Evolutionary conservation across 805 yeast genomes (phyloP).

Genomic region (Starmerella roubikii): DNA sequence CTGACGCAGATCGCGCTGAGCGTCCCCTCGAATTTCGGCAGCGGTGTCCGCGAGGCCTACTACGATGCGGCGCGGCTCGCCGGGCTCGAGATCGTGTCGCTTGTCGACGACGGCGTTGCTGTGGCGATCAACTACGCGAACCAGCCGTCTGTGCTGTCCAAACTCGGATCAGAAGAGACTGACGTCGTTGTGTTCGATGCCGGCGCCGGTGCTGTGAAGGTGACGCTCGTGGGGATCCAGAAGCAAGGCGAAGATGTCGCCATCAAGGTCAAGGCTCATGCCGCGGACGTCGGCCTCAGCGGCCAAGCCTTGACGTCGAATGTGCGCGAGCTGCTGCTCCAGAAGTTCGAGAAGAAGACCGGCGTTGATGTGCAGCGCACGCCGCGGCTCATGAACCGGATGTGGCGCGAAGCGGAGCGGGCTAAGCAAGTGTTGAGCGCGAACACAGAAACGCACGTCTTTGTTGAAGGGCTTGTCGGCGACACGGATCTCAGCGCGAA

Average conservation of each 20-base stretch:
- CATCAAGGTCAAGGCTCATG: slow-evolving; percentile 59
- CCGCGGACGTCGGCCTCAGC: slow-evolving; percentile 53
- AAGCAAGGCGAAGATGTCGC: slow-evolving; percentile 21
- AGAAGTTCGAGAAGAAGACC: slow-evolving; percentile 40
- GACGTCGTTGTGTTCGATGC: slow-evolving; percentile 69
- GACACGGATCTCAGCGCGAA: slow-evolving; percentile 60
- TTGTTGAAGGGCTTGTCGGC: slow-evolving; percentile 58
- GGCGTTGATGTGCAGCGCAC: slow-evolving; percentile 31
- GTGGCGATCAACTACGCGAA: slow-evolving; percentile 73
- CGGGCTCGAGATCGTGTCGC: slow-evolving; percentile 42
- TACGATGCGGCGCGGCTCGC: slow-evolving; percentile 61
- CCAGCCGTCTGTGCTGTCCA: slow-evolving; percentile 27
- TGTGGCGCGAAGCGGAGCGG: slow-evolving; percentile 76
- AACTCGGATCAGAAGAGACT: slow-evolving; percentile 34
- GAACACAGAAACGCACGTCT: slow-evolving; percentile 61
- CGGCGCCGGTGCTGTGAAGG: slow-evolving; percentile 86
- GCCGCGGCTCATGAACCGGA: slow-evolving; percentile 48
- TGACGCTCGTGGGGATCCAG: slow-evolving; percentile 45
- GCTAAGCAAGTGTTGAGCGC: slow-evolving; percentile 81
- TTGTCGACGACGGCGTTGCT: slow-evolving; percentile 87
- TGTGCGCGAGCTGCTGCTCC: slow-evolving; percentile 46
- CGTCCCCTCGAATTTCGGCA: slow-evolving; percentile 58
- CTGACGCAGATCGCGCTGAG: slow-evolving; percentile 60
- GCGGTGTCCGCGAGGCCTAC: slow-evolving; percentile 55
- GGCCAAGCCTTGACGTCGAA: slow-evolving; percentile 62